These are phyloP conservation scores for Tieghemostelium lacteum DNA, from an alignment of 78 protist genomes.

Conservation along the genomic window DNA sequence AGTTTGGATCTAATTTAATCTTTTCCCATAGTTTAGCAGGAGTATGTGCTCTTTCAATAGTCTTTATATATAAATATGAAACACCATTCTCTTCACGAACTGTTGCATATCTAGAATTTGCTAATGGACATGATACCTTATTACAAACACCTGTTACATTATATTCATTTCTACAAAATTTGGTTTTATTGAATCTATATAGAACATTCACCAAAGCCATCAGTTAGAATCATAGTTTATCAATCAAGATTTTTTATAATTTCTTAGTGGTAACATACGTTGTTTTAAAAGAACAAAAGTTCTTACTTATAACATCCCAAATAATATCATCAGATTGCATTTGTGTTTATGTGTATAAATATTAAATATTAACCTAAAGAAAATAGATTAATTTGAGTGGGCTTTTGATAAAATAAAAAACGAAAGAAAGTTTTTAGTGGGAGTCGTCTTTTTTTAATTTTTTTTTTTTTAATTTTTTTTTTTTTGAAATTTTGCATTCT, in stretches of 20 bases:
- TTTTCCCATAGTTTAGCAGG: conserved; percentile 97
- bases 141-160: conserved; percentile 96
- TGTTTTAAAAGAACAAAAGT: conserved; percentile 90
- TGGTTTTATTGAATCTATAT: conserved; percentile 84
- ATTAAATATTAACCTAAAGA: neutral
- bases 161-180: conserved; percentile 95
- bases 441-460: conserved; percentile 1
- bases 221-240: neutral
- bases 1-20: conserved; percentile 89
- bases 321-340: conserved; percentile 93
- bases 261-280: conserved; percentile 46
- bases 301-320: conserved; percentile 90
- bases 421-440: too few relatives aligned
- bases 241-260: neutral
- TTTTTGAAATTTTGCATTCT: neutral
- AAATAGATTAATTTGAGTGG: too few relatives aligned
- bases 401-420: too few relatives aligned
- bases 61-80: conserved; percentile 96
- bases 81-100: conserved; percentile 90
- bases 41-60: conserved; percentile 98
- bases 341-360: conserved; percentile 23
- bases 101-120: conserved; percentile 96
- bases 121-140: conserved; percentile 97
- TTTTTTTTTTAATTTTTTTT: conserved; percentile 15
- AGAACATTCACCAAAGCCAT: neutral